Percentiles rank a stretch among this genome's conserved stretches.
Conservation (phyloP, 1,284 basidiomycete species). For the Austroboletus niveus region DNA sequence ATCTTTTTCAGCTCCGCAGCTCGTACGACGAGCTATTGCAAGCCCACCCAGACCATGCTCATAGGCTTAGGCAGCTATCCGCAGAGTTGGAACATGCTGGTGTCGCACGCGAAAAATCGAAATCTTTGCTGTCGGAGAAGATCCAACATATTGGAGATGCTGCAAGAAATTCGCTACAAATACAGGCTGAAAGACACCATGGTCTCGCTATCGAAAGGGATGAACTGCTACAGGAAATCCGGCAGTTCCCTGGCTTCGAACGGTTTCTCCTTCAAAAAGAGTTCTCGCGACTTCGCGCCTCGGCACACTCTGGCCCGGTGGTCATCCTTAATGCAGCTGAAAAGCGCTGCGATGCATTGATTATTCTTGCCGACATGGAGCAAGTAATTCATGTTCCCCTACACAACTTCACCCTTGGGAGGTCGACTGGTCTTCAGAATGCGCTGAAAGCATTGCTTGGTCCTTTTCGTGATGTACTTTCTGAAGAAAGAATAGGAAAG, state of each 20-base stretch:
- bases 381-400: not conserved
- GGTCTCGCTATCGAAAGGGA: not conserved
- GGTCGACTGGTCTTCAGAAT: too few species aligned
- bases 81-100: not conserved
- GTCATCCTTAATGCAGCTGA: not conserved
- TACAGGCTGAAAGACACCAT: not conserved
- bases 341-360: not conserved
- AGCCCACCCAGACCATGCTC: not conserved
- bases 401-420: not conserved
- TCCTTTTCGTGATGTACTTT: too few species aligned
- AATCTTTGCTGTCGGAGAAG: not conserved
- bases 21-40: too few species aligned
- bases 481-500: too few species aligned
- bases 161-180: not conserved
- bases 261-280: not conserved
- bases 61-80: not conserved
- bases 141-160: not conserved
- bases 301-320: not conserved
- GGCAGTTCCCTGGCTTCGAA: not conserved
- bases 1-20: too few species aligned
- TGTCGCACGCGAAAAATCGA: not conserved
- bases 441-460: too few species aligned
- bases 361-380: not conserved
- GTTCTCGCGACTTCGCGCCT: not conserved
- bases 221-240: not conserved